These are phyloP conservation scores for Corymbia citriodora DNA, from an alignment of 441 rosid genomes.

Conservation along the genomic window DNA sequence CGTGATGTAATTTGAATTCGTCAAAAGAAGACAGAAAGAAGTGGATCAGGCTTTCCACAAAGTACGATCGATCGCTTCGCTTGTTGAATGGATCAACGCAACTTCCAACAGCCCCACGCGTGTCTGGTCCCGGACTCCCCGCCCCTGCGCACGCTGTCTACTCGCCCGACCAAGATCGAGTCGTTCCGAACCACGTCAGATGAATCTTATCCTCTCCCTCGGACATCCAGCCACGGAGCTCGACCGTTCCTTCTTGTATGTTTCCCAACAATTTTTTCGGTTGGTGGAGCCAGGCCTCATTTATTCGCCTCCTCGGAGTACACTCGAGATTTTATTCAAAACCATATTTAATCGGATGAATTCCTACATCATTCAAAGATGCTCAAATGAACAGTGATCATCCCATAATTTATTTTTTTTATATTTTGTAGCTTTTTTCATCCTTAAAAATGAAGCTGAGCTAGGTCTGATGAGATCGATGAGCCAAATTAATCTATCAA, in stretches of 20 bases:
- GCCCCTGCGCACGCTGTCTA: neutral
- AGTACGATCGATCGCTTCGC: neutral
- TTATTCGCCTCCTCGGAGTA: neutral
- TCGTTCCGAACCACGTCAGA: neutral
- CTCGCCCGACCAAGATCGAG: neutral
- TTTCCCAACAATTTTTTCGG: neutral
- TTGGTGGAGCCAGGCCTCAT: neutral
- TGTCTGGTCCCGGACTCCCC: neutral
- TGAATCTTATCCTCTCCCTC: neutral
- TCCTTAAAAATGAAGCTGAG: neutral
- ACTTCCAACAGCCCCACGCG: neutral
- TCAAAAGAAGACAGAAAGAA: neutral
- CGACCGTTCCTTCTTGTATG: neutral
- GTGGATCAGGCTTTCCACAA: neutral
- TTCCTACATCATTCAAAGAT: neutral
- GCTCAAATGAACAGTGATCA: neutral
- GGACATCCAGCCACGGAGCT: neutral
- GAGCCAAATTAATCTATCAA: too few relatives aligned
- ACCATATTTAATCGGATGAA: neutral
- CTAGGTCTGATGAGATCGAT: neutral
- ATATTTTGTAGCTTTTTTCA: too few relatives aligned
- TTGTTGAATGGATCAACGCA: neutral
- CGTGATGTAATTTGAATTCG: neutral
- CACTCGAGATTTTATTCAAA: too few relatives aligned
- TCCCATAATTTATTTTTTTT: neutral